Evolutionary conservation across 2,329 filamentous ascomycete species (phyloP).

Genomic region (Diaporthe destruens): DNA sequence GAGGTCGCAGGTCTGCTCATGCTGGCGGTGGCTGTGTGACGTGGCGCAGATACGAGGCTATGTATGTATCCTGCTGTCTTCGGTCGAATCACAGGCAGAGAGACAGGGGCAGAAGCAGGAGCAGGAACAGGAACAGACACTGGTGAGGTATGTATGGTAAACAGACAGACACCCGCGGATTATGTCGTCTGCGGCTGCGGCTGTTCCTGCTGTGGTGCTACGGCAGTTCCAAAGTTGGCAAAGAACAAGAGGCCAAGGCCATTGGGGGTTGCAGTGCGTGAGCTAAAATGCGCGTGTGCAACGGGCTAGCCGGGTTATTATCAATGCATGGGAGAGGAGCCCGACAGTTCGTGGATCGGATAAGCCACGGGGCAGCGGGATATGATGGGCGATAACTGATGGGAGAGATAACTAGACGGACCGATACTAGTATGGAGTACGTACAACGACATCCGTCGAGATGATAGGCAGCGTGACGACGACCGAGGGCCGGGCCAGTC

Average conservation of each 20-base stretch:
- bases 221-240: background rate
- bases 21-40: background rate
- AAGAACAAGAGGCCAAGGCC: slow-evolving; percentile 16
- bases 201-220: slow-evolving; percentile 2
- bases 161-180: background rate
- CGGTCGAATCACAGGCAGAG: too few relatives aligned
- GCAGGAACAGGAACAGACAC: background rate
- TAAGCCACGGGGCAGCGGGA: slow-evolving; percentile 12
- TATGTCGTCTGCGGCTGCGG: background rate
- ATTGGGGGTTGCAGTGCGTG: slow-evolving; percentile 28
- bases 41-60: too few relatives aligned
- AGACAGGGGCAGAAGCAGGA: background rate
- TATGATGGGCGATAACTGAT: slow-evolving; percentile 5
- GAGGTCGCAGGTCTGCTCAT: slow-evolving; percentile 35
- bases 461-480: slow-evolving; percentile 20
- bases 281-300: slow-evolving; percentile 21
- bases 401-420: too few relatives aligned
- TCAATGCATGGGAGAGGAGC: slow-evolving; percentile 2
- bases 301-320: slow-evolving; percentile 32
- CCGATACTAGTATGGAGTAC: too few relatives aligned
- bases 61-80: background rate
- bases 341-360: slow-evolving; percentile 12
- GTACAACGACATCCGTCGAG: background rate
- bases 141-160: background rate
- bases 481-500: background rate